phyloP scores from a whole-genome alignment of 2,329 filamentous ascomycete genomes.

The Fusarium burgessii region DNA sequence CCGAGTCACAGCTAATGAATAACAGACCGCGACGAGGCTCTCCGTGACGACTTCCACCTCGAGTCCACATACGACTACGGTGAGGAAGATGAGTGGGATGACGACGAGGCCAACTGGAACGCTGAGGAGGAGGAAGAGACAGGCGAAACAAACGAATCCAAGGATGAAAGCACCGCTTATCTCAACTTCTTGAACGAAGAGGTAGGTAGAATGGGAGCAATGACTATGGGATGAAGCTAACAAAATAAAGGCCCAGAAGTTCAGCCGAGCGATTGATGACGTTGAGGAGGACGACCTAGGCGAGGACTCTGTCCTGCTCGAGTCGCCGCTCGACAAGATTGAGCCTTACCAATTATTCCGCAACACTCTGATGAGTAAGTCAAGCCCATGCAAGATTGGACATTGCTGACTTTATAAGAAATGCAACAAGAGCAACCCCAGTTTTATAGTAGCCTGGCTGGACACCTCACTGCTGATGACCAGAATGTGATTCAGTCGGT shows the following conservation, averaged over 20 bases:
- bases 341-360: constrained; percentile 95
- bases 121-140: constrained; percentile 77
- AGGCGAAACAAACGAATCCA: constrained; percentile 74
- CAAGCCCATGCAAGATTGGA: not conserved
- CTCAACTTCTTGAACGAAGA: constrained; percentile 96
- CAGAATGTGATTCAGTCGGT: constrained; percentile 84
- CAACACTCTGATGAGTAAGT: constrained; percentile 83
- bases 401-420: constrained; percentile 63
- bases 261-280: constrained; percentile 75
- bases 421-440: constrained; percentile 92
- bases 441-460: constrained; percentile 84
- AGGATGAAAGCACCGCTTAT: constrained; percentile 94
- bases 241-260: constrained; percentile 80
- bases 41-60: constrained; percentile 86
- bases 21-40: constrained; percentile 86
- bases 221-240: constrained; percentile 36
- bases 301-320: constrained; percentile 91
- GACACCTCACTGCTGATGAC: constrained; percentile 83
- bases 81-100: constrained; percentile 84
- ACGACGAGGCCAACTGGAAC: constrained; percentile 85
- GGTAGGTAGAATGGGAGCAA: constrained; percentile 58
- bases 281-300: constrained; percentile 89
- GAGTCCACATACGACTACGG: constrained; percentile 73
- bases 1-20: constrained; percentile 42
- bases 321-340: constrained; percentile 94